Base-by-base conservation (phyloP, 2,329 filamentous ascomycete species). In the Harringtonia aguacate region DNA sequence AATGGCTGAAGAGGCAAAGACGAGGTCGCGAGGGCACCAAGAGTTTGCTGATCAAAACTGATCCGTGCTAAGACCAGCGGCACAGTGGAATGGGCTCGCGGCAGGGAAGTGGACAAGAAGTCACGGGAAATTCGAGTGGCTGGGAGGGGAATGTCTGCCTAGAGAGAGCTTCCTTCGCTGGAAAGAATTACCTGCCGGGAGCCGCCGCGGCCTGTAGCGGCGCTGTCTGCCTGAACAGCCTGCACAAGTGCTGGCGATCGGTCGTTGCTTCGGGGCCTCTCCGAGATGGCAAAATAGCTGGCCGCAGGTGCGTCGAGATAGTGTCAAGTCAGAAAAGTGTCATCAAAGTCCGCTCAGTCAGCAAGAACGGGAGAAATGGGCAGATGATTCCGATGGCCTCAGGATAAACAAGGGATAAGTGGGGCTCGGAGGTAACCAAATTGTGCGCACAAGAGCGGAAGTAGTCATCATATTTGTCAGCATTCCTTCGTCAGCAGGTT, bases 291-390 rank as follows among this genome's bases (percentile, higher is more conserved):
- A 10, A 36, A 30, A 28, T 31, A 27, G 24, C 24, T 27, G 24
- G n/a, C 10, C 24, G 24, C 24, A 27, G 10, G 10, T 27, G 24
- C 24, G 24, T 27, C 17, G 17, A 13, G 27, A n/a, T 34, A 18
- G 38, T 45, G 39, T 36, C 31, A 39, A 48, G 46, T 48, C 46
- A 46, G 46, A 44, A 46, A 38, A 39, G 38, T 46, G 47, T 48
- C 44, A 48, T 44, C 43, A 39, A n/a, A 8, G 13, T 8, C 35
- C 27, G 47, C 47, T 47, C 47, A 49, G 47, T 49, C 47, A 49
- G 45, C 47, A 49, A 36, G 28, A 40, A 18, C 8, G 12, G 22
- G 12, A 30, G 29, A 15, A 33, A 12, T 30, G 22, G 28, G 33
- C n/a, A 21, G 18, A 17, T 7, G 24, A 36, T 18, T 5, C 14